Evolutionary conservation across 83 land plant genomes (phyloP).

Genomic region (Diphasiastrum complanatum): DNA sequence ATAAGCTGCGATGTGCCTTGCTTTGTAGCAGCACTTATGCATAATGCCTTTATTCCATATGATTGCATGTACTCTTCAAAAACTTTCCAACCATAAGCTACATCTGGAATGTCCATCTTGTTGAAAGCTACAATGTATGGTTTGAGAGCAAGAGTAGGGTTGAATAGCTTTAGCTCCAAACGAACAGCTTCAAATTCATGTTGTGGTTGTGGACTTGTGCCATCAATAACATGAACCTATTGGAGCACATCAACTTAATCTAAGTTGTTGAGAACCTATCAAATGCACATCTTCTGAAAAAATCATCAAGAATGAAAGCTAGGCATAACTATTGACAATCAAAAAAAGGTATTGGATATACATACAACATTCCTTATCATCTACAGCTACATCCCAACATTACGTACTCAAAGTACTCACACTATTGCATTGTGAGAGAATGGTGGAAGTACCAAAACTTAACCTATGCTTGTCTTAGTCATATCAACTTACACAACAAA

Average conservation of each 20-base stretch:
- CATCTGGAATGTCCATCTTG: constrained; percentile 97
- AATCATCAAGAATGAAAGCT: no score
- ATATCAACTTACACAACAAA: no score
- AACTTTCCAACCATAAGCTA: constrained; percentile 52
- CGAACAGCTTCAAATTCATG: constrained; percentile 92
- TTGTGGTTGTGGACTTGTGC: constrained; percentile 63
- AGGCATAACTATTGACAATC: no score
- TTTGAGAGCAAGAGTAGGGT: constrained; percentile 63
- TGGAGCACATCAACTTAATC: background rate
- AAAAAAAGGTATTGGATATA: no score
- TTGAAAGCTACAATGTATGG: constrained; percentile 76
- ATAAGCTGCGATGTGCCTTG: constrained; percentile 67
- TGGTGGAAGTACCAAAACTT: no score
- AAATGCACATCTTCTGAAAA: no score
- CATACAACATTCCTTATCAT: no score
- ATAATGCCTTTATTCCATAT: constrained; percentile 53
- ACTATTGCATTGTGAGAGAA: no score
- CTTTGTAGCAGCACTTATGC: constrained; percentile 78
- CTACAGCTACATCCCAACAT: no score
- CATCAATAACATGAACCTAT: constrained; percentile 93
- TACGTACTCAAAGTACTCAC: no score
- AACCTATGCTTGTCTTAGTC: no score
- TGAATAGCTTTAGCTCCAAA: constrained; percentile 78
- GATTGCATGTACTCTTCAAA: constrained; percentile 47
- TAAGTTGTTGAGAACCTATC: background rate